Conservation (phyloP, 2,329 filamentous ascomycete genomes). For the Samsoniella hepiali region DNA sequence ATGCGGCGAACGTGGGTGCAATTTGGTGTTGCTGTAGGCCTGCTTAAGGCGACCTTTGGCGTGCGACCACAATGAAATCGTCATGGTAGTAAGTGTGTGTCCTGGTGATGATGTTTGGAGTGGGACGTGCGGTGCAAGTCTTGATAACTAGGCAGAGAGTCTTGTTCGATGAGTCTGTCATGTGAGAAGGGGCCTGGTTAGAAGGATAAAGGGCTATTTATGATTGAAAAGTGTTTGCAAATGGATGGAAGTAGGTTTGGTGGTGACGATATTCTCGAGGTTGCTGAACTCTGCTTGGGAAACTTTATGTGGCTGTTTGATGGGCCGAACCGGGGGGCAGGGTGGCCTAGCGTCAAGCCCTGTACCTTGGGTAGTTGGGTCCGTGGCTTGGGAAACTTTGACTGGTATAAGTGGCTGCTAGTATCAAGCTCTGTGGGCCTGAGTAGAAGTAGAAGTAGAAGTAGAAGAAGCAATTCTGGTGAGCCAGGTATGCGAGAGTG, state of each 20-base stretch:
- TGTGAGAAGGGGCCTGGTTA: neutral
- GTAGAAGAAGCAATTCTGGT: too few species aligned
- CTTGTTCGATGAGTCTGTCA: neutral
- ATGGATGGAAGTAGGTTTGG: neutral
- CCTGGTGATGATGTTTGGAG: neutral
- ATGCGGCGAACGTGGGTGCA: too few species aligned
- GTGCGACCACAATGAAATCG: neutral
- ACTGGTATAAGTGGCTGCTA: too few species aligned
- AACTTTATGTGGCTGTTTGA: neutral
- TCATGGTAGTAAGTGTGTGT: neutral
- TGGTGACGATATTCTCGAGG: neutral
- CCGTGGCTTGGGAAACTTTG: neutral
- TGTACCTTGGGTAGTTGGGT: neutral
- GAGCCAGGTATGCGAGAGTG: too few species aligned
- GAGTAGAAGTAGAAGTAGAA: too few species aligned
- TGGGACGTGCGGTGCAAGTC: neutral
- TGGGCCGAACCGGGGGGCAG: neutral
- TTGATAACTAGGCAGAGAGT: neutral
- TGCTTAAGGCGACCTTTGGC: neutral
- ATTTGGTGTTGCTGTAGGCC: neutral
- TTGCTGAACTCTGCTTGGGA: neutral
- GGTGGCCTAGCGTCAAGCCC: neutral
- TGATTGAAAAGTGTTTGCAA: neutral
- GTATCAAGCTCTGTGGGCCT: too few species aligned
- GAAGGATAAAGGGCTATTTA: neutral